Evolutionary conservation across 2,329 filamentous ascomycete species (phyloP).

Genomic region (Fusarium staphyleae): DNA sequence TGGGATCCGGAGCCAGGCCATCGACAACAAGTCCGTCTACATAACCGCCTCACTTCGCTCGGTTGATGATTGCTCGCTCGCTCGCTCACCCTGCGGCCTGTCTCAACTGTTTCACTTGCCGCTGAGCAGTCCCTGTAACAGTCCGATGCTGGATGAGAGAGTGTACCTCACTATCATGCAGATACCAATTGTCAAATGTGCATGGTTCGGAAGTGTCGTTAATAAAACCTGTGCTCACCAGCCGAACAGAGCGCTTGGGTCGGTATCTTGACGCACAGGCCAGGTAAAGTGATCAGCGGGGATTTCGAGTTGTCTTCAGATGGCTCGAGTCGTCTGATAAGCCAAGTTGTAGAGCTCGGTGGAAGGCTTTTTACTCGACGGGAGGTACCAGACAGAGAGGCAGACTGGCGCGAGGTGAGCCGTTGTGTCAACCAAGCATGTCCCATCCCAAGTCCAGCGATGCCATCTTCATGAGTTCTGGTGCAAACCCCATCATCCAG

Average conservation of each 20-base stretch:
- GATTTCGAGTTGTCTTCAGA: too few species aligned
- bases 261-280: too few species aligned
- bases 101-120: constrained; percentile 21
- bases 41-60: constrained; percentile 38
- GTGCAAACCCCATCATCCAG: constrained; percentile 30
- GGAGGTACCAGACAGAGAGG: background rate
- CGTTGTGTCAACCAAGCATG: constrained; percentile 30
- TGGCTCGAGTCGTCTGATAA: too few species aligned
- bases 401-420: constrained; percentile 14
- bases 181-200: background rate
- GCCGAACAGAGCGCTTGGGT: too few species aligned
- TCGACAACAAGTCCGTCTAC: constrained; percentile 14
- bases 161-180: background rate
- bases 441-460: constrained; percentile 19
- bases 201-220: background rate
- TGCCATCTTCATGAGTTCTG: constrained; percentile 14
- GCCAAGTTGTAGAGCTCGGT: too few species aligned
- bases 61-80: constrained; percentile 13
- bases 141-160: too few species aligned
- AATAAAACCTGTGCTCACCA: too few species aligned
- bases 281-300: too few species aligned
- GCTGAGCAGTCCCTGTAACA: constrained; percentile 10
- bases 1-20: too few species aligned
- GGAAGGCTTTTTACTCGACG: background rate
- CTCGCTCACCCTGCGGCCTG: constrained; percentile 7